A percentile compares a stretch with the other conserved stretches of the same genome.
Evolutionary conservation across 2,329 filamentous ascomycete species (phyloP).

Genomic region (Fusarium sp.): DNA sequence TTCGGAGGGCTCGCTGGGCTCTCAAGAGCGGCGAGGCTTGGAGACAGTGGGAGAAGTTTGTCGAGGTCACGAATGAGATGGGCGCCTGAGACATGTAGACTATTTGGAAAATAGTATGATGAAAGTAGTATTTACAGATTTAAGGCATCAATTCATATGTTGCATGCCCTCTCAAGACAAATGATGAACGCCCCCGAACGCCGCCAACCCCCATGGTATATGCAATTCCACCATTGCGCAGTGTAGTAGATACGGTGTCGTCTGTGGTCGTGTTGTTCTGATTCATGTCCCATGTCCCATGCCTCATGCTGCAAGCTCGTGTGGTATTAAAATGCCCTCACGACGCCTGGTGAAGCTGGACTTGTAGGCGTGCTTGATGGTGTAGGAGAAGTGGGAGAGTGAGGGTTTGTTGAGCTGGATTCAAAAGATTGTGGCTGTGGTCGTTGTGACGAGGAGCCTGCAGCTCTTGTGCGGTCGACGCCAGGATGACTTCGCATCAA

Average conservation of each 20-base stretch:
- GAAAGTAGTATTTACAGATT: slow-evolving; percentile 1
- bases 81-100: slow-evolving; percentile 27
- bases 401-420: slow-evolving; percentile 30
- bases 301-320: neutral
- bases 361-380: slow-evolving; percentile 13
- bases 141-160: slow-evolving; percentile 8
- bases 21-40: slow-evolving; percentile 87
- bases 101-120: neutral
- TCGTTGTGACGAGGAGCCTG: slow-evolving; percentile 23
- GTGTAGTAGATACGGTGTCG: slow-evolving; percentile 5
- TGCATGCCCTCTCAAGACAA: neutral
- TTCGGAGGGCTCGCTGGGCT: slow-evolving; percentile 86
- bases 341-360: slow-evolving; percentile 22
- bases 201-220: slow-evolving; percentile 19
- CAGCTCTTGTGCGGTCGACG: slow-evolving; percentile 31
- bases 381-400: slow-evolving; percentile 26
- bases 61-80: slow-evolving; percentile 76
- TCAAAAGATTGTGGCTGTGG: slow-evolving; percentile 25
- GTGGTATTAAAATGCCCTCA: slow-evolving; percentile 18
- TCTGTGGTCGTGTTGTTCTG: neutral
- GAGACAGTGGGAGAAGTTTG: slow-evolving; percentile 83
- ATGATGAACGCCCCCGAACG: slow-evolving; percentile 1
- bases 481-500: slow-evolving; percentile 46
- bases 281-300: neutral
- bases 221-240: slow-evolving; percentile 14